Conservation (phyloP, 306 rosid genomes). For the Cicer judaicum region DNA sequence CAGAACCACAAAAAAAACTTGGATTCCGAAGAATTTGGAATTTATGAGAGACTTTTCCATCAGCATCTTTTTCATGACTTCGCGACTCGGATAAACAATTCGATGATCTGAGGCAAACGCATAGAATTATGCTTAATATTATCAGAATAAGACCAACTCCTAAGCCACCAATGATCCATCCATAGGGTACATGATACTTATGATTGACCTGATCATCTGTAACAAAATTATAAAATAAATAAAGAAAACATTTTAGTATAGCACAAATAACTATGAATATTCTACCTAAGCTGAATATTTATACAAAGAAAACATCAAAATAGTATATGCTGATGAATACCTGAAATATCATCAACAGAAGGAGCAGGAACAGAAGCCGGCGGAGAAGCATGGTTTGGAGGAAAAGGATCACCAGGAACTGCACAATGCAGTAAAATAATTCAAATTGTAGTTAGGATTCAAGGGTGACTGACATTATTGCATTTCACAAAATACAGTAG, state of each 20-base stretch:
- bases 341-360: conserved; percentile 55
- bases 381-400: conserved; percentile 59
- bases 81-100: conserved; percentile 57
- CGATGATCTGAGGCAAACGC: conserved; percentile 65
- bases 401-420: conserved; percentile 97
- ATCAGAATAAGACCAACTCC: conserved; percentile 71
- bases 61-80: conserved; percentile 65
- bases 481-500: conserved; percentile 6
- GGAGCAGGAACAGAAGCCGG: conserved; percentile 67
- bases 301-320: not conserved
- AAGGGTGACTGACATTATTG: conserved; percentile 8
- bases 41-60: conserved; percentile 63
- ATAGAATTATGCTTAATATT: conserved; percentile 59
- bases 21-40: conserved; percentile 90
- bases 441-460: conserved; percentile 1
- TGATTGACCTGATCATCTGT: conserved; percentile 63
- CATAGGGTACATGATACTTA: conserved; percentile 73
- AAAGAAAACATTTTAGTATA: conserved; percentile 15
- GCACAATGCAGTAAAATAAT: conserved; percentile 43
- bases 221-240: conserved; percentile 21
- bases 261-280: not conserved
- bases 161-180: conserved; percentile 87
- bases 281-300: conserved; percentile 7
- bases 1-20: conserved; percentile 88
- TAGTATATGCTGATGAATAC: conserved; percentile 47